These are phyloP conservation scores for Botryotinia globosa DNA, from an alignment of 2,329 filamentous ascomycete species.

Conservation along the genomic window DNA sequence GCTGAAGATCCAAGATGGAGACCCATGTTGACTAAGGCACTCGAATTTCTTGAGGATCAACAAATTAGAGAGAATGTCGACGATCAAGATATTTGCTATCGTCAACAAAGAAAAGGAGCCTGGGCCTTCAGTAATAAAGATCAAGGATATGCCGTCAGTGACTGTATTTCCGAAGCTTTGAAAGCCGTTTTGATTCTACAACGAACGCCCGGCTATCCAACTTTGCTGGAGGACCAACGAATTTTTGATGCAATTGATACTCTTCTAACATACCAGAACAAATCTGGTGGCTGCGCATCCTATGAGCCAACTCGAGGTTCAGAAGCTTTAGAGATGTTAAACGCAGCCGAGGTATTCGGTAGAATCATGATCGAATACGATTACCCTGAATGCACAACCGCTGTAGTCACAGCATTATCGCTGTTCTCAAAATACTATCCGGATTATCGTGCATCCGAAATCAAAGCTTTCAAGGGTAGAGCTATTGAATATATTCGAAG, in stretches of 20 bases:
- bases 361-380: slow-evolving; percentile 99
- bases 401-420: slow-evolving; percentile 82
- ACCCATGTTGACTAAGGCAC: slow-evolving; percentile 77
- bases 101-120: slow-evolving; percentile 85
- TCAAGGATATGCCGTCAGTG: slow-evolving; percentile 93
- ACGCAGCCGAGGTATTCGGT: slow-evolving; percentile 94
- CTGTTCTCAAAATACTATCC: slow-evolving; percentile 81
- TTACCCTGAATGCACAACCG: slow-evolving; percentile 96
- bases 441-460: slow-evolving; percentile 72
- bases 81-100: slow-evolving; percentile 71
- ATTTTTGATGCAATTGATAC: slow-evolving; percentile 89
- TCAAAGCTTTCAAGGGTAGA: slow-evolving; percentile 66
- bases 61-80: slow-evolving; percentile 80
- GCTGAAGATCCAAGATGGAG: slow-evolving; percentile 74
- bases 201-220: slow-evolving; percentile 70
- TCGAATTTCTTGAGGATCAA: slow-evolving; percentile 84
- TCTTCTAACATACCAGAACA: slow-evolving; percentile 85
- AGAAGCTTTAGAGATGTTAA: slow-evolving; percentile 76
- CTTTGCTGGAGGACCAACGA: slow-evolving; percentile 70
- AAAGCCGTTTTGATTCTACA: slow-evolving; percentile 86
- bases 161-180: slow-evolving; percentile 88
- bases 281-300: slow-evolving; percentile 79
- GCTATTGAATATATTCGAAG: slow-evolving; percentile 81
- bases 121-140: slow-evolving; percentile 94
- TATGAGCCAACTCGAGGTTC: slow-evolving; percentile 84